phyloP scores from a whole-genome alignment of 2,329 filamentous ascomycete species.

The Scopulariopsis brevicaulis region DNA sequence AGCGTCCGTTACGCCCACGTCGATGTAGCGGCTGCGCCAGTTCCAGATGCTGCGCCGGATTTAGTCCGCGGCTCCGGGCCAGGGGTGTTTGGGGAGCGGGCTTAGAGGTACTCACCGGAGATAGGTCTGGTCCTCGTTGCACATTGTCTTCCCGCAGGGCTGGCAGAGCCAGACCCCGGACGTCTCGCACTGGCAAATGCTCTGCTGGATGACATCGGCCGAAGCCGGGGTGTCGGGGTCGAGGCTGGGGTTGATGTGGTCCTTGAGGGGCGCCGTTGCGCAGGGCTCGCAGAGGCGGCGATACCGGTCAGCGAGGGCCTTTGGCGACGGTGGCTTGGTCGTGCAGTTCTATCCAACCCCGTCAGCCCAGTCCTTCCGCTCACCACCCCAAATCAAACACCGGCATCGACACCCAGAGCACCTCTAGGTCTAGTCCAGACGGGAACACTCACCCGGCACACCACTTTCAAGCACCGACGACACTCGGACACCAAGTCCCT shows the following conservation, averaged over 20 bases:
- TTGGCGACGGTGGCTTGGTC: conserved; percentile 64
- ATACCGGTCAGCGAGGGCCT: conserved; percentile 60
- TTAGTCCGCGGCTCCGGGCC: neutral
- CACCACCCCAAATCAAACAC: neutral
- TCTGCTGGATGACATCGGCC: conserved; percentile 43
- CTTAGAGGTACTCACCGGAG: conserved; percentile 29
- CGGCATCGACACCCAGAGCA: neutral
- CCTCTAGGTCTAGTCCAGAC: neutral
- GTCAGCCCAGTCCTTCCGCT: neutral
- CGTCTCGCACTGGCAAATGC: conserved; percentile 38
- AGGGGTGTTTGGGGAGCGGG: neutral
- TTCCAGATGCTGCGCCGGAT: conserved; percentile 56
- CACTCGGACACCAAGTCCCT: conserved; percentile 80
- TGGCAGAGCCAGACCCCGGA: conserved; percentile 74
- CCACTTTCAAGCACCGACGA: conserved; percentile 60
- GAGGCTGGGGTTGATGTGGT: conserved; percentile 33
- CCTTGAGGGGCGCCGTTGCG: conserved; percentile 55
- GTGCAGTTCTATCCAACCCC: conserved; percentile 62
- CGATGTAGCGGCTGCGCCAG: conserved; percentile 78
- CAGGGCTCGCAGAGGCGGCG: conserved; percentile 73
- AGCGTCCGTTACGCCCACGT: conserved; percentile 77
- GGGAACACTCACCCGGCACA: conserved; percentile 61
- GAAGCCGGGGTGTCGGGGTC: conserved; percentile 33
- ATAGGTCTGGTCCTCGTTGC: conserved; percentile 47
- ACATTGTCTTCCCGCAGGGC: conserved; percentile 65